phyloP scores from a whole-genome alignment of 2,329 filamentous ascomycete genomes.

The Neofusicoccum laricinum region DNA sequence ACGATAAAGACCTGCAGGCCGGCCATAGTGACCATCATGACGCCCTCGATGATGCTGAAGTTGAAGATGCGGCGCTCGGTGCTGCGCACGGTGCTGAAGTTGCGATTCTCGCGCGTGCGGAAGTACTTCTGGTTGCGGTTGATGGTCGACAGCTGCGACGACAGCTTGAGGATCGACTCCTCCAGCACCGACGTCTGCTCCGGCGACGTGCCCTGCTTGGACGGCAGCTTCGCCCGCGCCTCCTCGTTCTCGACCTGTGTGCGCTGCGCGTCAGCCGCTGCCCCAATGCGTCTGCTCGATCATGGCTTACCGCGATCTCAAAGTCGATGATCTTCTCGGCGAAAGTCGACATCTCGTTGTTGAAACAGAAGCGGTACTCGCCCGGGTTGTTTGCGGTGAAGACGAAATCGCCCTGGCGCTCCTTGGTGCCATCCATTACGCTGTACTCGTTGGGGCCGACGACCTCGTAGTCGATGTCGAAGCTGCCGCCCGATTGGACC shows the following conservation, averaged over 20 bases:
- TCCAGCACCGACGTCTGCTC: constrained; percentile 88
- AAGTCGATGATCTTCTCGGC: constrained; percentile 98
- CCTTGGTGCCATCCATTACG: constrained; percentile 83
- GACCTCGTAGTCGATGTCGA: constrained; percentile 93
- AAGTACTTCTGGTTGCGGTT: constrained; percentile 99
- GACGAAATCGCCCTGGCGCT: constrained; percentile 94
- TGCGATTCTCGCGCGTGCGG: constrained; percentile 96
- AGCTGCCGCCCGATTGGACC: constrained; percentile 97
- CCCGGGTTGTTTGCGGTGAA: constrained; percentile 86
- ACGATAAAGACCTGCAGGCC: constrained; percentile 96
- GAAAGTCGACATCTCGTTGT: constrained; percentile 97
- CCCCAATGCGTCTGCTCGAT: background rate
- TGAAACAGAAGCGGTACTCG: constrained; percentile 97
- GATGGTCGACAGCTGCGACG: constrained; percentile 87
- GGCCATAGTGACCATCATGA: constrained; percentile 92
- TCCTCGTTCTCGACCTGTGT: constrained; percentile 83
- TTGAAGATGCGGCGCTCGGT: constrained; percentile 96
- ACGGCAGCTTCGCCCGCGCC: constrained; percentile 71
- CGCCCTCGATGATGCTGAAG: constrained; percentile 90
- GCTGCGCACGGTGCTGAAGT: constrained; percentile 96
- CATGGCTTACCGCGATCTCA: constrained; percentile 76
- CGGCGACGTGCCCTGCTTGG: constrained; percentile 81
- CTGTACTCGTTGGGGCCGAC: constrained; percentile 76
- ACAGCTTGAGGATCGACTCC: constrained; percentile 93
- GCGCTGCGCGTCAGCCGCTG: background rate